These are phyloP conservation scores for Cercospora sp. DNA, from an alignment of 2,329 filamentous ascomycete species.

Conservation along the genomic window DNA sequence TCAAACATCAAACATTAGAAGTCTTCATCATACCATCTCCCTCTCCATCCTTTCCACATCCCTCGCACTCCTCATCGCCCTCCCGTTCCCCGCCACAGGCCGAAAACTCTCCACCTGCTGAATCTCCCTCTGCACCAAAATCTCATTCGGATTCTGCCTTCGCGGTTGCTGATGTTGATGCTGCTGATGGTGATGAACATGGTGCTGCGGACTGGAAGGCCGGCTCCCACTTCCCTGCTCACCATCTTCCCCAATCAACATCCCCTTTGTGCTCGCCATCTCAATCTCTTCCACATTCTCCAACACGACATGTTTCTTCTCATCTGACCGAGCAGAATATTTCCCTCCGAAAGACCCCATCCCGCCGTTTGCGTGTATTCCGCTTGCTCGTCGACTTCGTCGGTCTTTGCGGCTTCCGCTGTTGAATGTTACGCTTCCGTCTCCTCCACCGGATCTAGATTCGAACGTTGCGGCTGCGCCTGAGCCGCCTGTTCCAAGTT, in stretches of 20 bases:
- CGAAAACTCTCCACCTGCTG: constrained; percentile 17
- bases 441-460: background rate
- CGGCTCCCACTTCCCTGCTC: background rate
- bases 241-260: background rate
- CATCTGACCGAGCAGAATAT: background rate
- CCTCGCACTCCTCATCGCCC: constrained; percentile 5
- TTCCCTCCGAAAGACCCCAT: background rate
- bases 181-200: background rate
- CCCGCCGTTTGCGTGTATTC: background rate
- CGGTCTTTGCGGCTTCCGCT: background rate
- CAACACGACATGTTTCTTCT: constrained; percentile 6
- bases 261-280: constrained; percentile 5
- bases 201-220: background rate
- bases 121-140: constrained; percentile 20
- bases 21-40: constrained; percentile 14
- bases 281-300: constrained; percentile 17
- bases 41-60: constrained; percentile 15
- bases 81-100: constrained; percentile 2
- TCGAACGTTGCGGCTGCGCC: background rate
- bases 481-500: background rate
- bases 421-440: background rate
- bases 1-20: background rate
- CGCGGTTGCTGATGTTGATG: background rate
- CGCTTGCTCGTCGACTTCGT: background rate
- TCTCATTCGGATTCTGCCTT: background rate